Percentiles rank a stretch among this genome's conserved stretches.
These are phyloP conservation scores for Acanthamoeba divionensis DNA, from an alignment of 208 protist species.

Conservation along the genomic window DNA sequence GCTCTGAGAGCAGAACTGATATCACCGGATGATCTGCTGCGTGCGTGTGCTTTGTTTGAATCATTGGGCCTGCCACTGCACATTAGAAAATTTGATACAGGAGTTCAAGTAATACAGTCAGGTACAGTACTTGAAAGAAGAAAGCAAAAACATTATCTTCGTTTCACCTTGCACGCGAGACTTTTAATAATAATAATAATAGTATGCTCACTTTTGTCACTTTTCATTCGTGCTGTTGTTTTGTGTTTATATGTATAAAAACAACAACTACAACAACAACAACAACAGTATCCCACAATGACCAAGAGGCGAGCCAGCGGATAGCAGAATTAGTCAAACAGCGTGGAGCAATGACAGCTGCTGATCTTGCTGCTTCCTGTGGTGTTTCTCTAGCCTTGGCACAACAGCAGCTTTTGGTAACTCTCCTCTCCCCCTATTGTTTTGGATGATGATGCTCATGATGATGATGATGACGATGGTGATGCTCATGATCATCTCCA, in stretches of 20 bases:
- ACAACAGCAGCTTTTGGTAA: constrained; percentile 59
- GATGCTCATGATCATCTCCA: no score
- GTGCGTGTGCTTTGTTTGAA: constrained; percentile 63
- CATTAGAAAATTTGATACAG: constrained; percentile 59
- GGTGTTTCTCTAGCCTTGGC: constrained; percentile 59
- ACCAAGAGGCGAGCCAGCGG: background rate
- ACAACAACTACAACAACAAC: background rate
- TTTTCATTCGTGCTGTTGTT: background rate
- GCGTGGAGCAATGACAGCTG: constrained; percentile 48
- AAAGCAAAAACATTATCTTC: background rate
- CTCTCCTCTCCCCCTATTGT: background rate
- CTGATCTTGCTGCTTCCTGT: constrained; percentile 50
- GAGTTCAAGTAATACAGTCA: constrained; percentile 62
- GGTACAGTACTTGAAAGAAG: background rate
- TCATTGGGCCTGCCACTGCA: constrained; percentile 47
- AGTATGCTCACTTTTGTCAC: background rate
- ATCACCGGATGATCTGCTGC: constrained; percentile 67
- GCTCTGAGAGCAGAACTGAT: constrained; percentile 54
- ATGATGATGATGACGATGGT: background rate
- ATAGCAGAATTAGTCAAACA: background rate
- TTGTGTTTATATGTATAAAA: background rate
- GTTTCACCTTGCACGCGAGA: background rate
- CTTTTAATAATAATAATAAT: background rate
- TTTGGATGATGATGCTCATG: background rate
- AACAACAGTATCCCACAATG: background rate